Evolutionary conservation across 371 early-diverging fungal species (phyloP), one percentile per base, ranked within the genome.

Genomic region (Mortierella sp.): DNA sequence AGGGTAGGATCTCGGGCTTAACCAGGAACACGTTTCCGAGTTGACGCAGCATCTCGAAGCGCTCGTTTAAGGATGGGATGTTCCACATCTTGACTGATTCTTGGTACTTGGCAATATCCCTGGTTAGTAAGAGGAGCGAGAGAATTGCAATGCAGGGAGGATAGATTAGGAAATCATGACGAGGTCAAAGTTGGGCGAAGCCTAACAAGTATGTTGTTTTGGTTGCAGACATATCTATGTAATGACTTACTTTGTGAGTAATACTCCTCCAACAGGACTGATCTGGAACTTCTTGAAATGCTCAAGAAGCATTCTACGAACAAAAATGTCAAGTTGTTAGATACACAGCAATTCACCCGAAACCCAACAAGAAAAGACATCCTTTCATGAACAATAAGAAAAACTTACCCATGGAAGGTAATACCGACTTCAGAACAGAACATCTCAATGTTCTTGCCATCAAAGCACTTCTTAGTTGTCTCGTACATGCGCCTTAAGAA

Each of bases 51-150:
- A 97, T 94, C 73, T 96, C 95, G 88, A 98, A 98, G 47, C 96
- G 92, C 76, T 97, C 97, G 75, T 93, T 93, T 24, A 99, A 87
- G 21, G 88, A 85, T 14, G 95, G 91, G 54, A 97, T 89, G 75
- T 94, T 94, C 90, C 97, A 98, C 54, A 88, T 86, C 58, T 91
- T 84, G 54, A 99, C 94, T 0, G 93, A 88, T 85, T 98, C 97
- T 88, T 96, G 97, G 85, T 98, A 99, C 88, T 94, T 96, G 24
- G 97, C 94, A 70, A 98, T 94, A 85, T 99, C 99, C 88, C 96
- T 97, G 77, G 1, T 45, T 42, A 31, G 19, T 16, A 48, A 63
- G 11, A 72, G 70, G 28, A 34, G 24, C 11, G 42, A 26, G 26
- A 16, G 28, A 38, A 5, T 38, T 38, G 42, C 42, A 38, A 38